Conservation (phyloP, 495 filamentous ascomycete genomes). For the Talaromyces trachyspermus region DNA sequence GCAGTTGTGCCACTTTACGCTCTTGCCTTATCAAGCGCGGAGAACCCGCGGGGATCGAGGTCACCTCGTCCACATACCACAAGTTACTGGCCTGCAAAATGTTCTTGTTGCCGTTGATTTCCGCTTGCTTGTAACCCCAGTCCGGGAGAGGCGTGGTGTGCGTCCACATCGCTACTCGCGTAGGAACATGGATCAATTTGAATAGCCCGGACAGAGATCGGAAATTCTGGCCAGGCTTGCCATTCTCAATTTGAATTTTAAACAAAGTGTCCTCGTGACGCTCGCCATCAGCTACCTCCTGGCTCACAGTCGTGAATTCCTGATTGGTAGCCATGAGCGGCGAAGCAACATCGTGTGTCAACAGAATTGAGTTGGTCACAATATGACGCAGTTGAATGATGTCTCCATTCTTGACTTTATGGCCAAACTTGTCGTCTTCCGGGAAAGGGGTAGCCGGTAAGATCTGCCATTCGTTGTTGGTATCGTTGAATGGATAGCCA, state of each 20-base stretch:
- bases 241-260: slow-evolving; percentile 83
- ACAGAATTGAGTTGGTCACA: slow-evolving; percentile 75
- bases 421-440: slow-evolving; percentile 46
- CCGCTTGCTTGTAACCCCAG: slow-evolving; percentile 93
- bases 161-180: slow-evolving; percentile 98
- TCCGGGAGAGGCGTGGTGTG: slow-evolving; percentile 89
- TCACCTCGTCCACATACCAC: slow-evolving; percentile 89
- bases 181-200: slow-evolving; percentile 88
- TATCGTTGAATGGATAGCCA: slow-evolving; percentile 95
- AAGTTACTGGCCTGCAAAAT: slow-evolving; percentile 81
- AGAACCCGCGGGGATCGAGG: slow-evolving; percentile 61
- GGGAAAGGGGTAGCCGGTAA: slow-evolving; percentile 53
- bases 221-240: slow-evolving; percentile 76
- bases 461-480: slow-evolving; percentile 98
- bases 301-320: slow-evolving; percentile 82
- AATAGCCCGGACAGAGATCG: slow-evolving; percentile 84
- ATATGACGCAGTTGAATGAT: slow-evolving; percentile 82
- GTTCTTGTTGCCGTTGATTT: slow-evolving; percentile 99
- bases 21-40: slow-evolving; percentile 63
- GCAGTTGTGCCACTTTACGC: slow-evolving; percentile 68
- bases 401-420: slow-evolving; percentile 75
- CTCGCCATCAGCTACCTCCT: slow-evolving; percentile 65
- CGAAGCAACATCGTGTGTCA: slow-evolving; percentile 98
- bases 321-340: slow-evolving; percentile 96
- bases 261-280: slow-evolving; percentile 88